Evolutionary conservation across 2,329 filamentous ascomycete species (phyloP).

Genomic region (Exophiala phaeomuriformis): DNA sequence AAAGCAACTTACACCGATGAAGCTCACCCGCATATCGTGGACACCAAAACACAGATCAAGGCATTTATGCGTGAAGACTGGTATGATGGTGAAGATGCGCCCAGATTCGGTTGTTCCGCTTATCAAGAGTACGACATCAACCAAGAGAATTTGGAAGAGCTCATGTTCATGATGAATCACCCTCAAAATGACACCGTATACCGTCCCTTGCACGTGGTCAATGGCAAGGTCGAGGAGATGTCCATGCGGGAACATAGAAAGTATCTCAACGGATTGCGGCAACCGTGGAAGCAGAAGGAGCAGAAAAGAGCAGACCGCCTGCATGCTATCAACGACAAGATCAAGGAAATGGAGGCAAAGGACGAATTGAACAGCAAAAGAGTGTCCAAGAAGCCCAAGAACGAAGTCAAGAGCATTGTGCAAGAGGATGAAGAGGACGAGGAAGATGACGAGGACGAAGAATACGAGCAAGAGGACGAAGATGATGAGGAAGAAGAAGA

Average conservation of each 20-base stretch:
- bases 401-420: background rate
- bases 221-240: constrained; percentile 1
- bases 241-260: background rate
- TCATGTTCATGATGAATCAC: constrained; percentile 14
- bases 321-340: background rate
- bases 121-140: constrained; percentile 4
- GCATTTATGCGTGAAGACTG: background rate
- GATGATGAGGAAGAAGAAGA: background rate
- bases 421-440: no score
- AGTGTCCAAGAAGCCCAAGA: constrained; percentile 1
- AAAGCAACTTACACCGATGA: background rate
- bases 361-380: background rate
- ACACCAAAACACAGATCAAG: background rate
- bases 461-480: background rate
- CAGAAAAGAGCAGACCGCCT: background rate
- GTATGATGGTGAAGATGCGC: background rate
- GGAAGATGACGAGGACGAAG: background rate
- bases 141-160: constrained; percentile 3
- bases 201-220: constrained; percentile 5
- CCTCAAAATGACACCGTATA: constrained; percentile 1
- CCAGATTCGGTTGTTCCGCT: background rate
- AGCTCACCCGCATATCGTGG: background rate
- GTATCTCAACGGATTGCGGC: background rate
- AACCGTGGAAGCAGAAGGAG: background rate
- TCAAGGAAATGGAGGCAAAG: background rate